Percentiles rank a stretch among this genome's conserved stretches.
Evolutionary conservation across 495 filamentous ascomycete genomes (phyloP).

Genomic region (Annulohypoxylon moriforme): DNA sequence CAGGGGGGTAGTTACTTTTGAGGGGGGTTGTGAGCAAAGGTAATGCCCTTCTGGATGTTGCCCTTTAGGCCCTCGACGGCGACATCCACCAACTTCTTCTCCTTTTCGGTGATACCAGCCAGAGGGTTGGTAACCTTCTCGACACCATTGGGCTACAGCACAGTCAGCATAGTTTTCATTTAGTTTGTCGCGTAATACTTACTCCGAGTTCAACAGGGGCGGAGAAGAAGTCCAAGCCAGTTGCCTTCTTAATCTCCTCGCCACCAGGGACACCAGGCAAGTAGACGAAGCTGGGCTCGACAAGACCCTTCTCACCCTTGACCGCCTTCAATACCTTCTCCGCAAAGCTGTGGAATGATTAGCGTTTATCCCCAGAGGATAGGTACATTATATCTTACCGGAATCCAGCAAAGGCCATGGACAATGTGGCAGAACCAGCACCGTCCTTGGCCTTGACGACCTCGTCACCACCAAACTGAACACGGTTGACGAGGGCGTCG

Average conservation of each 20-base stretch:
- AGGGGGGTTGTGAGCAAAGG: conserved; percentile 85
- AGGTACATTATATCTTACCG: conserved; percentile 63
- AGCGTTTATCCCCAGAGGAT: background rate
- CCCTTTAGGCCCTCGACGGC: conserved; percentile 79
- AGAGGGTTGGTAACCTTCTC: conserved; percentile 86
- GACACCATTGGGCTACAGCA: conserved; percentile 75
- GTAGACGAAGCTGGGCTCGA: conserved; percentile 96
- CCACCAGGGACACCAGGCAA: conserved; percentile 90
- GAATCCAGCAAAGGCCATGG: conserved; percentile 97
- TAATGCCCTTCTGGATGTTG: conserved; percentile 94
- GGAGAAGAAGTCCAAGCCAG: conserved; percentile 93
- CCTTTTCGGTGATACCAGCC: conserved; percentile 74
- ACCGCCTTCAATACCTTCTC: conserved; percentile 90
- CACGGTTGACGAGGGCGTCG: conserved; percentile 86
- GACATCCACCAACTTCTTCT: conserved; percentile 86
- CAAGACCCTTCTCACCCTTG: conserved; percentile 88
- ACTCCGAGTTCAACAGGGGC: conserved; percentile 94
- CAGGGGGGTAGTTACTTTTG: conserved; percentile 61
- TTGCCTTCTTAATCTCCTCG: conserved; percentile 81
- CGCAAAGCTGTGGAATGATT: conserved; percentile 73
- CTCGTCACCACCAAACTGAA: conserved; percentile 98
- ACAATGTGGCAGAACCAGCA: conserved; percentile 92
- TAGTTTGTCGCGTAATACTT: conserved; percentile 54
- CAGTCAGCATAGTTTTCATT: conserved; percentile 48
- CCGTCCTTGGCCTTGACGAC: conserved; percentile 98